Conservation (phyloP, 495 filamentous ascomycete genomes). For the Tuber melanosporum region DNA sequence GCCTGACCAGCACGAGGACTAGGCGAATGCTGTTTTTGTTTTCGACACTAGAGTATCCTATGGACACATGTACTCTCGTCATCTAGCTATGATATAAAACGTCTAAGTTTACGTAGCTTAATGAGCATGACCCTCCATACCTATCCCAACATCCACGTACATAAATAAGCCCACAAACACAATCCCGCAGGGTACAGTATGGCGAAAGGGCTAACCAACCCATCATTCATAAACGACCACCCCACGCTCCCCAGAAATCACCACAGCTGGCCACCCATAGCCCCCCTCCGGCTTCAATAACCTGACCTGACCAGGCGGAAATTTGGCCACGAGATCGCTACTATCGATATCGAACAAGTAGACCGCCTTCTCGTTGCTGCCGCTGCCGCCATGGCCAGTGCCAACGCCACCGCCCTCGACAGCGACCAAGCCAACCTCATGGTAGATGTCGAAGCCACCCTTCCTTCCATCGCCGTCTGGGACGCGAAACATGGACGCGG, state of each 20-base stretch:
- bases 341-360: background rate
- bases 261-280: background rate
- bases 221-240: background rate
- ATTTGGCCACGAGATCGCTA: background rate
- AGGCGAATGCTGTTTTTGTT: too few relatives aligned
- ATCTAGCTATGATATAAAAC: too few relatives aligned
- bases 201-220: background rate
- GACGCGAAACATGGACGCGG: background rate
- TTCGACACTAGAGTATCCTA: too few relatives aligned
- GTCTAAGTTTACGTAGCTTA: too few relatives aligned
- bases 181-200: background rate
- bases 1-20: too few relatives aligned
- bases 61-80: too few relatives aligned
- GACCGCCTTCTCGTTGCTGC: background rate
- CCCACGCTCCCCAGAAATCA: background rate
- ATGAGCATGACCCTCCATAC: background rate
- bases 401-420: background rate
- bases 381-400: background rate
- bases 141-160: background rate
- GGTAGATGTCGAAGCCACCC: background rate
- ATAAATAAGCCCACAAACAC: too few relatives aligned
- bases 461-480: background rate
- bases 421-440: background rate
- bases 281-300: background rate
- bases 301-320: background rate